A percentile compares a stretch with the other conserved stretches of the same genome.
phyloP scores from a whole-genome alignment of 441 rosid genomes.

The Populus trichocarpa region DNA sequence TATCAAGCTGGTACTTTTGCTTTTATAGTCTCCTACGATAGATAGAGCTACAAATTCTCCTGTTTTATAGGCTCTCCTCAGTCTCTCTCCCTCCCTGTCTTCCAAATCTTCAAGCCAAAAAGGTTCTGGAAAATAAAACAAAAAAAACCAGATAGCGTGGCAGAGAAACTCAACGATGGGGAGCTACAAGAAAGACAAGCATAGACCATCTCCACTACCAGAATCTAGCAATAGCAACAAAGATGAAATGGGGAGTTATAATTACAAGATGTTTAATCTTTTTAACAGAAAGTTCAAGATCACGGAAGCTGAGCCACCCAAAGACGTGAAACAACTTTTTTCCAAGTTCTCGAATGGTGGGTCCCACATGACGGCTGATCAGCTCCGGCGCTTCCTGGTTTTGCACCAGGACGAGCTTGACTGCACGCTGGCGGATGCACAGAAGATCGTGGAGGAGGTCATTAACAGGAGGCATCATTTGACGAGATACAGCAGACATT shows the following conservation, averaged over 20 bases:
- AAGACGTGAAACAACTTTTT: slow-evolving; percentile 54
- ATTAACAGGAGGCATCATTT: slow-evolving; percentile 44
- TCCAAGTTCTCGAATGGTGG: slow-evolving; percentile 50
- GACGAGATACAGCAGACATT: slow-evolving; percentile 32
- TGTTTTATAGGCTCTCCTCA: slow-evolving; percentile 28
- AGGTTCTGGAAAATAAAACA: neutral
- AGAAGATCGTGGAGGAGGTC: slow-evolving; percentile 47
- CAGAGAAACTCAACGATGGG: neutral
- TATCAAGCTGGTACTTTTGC: neutral
- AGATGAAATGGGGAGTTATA: slow-evolving; percentile 45
- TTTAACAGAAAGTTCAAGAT: slow-evolving; percentile 63
- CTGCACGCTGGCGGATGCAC: slow-evolving; percentile 55
- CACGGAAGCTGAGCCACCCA: slow-evolving; percentile 60
- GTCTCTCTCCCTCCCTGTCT: slow-evolving; percentile 11
- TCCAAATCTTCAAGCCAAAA: neutral
- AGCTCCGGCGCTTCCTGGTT: slow-evolving; percentile 55
- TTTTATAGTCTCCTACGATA: slow-evolving; percentile 19
- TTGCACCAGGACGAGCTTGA: slow-evolving; percentile 53
- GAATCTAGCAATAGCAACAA: slow-evolving; percentile 5
- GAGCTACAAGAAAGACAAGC: slow-evolving; percentile 22
- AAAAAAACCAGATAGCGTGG: neutral
- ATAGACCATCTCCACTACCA: neutral
- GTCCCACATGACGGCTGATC: slow-evolving; percentile 48
- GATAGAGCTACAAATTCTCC: slow-evolving; percentile 50
- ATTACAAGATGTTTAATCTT: slow-evolving; percentile 64